Base-by-base conservation (phyloP, 2,329 filamentous ascomycete species). In the Lecanicillium sp. region DNA sequence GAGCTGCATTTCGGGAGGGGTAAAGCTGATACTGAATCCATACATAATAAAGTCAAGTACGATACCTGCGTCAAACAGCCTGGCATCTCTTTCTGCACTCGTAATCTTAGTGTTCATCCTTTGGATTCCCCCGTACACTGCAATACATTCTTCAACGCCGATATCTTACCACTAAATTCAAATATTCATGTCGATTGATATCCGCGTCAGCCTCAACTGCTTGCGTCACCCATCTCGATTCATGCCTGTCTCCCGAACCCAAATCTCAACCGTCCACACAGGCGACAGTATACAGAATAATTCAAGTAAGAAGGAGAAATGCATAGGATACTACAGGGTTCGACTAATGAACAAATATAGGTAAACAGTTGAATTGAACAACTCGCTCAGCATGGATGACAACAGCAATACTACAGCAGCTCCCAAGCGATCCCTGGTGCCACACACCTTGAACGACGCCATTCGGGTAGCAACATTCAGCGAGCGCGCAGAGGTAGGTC, bases 401-500 rank as follows among this genome's bases (percentile, higher is more conserved):
- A 18, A 6, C 29, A 14, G 17, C 29, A 14, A 7, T 18, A 32
- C n/a, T n/a, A 18, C 29, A 6, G 6, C n/a, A 32, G 9, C 13
- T 9, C 49, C 50, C 29, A 25, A 25, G 11, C 61, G 60, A 39
- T 74, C 73, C 40, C 69, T 77, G 40, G 60, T 76, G 33, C 73
- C 73, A n/a, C 51, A 63, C 34, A 57, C 59, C 20, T 77, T 66
- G 71, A 68, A 71, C 44, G 65, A 71, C 48, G 61, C 66, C 37
- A 72, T 87, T 50, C 82, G 84, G 46, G 59, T 73, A 43, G 66
- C 89, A 47, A 66, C 67, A 46, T 72, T 81, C 53, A 65, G 71
- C 41, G 84, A 89, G 62, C 83, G 78, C 65, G 79, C 79, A 55
- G 74, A 79, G 56, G 85, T 84, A 22, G 84, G 80, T 18, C 65